Base-by-base conservation (phyloP, 371 early-diverging fungal species). In the Chytridium lagenaria region DNA sequence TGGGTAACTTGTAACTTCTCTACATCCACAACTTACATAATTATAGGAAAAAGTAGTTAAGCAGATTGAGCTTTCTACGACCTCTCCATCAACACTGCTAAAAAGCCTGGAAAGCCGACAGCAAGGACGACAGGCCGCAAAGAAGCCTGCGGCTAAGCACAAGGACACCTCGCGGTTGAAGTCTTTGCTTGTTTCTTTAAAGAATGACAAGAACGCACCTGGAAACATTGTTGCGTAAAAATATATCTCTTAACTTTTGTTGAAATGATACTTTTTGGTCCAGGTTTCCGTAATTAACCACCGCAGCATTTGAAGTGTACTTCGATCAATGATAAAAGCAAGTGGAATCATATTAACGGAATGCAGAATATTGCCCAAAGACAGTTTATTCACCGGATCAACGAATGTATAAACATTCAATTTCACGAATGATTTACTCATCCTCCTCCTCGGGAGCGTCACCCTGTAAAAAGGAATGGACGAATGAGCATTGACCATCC, bases 121-220 rank as follows among this genome's bases (percentile, higher is more conserved):
- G 57, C 2, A 77, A 77, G 36, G 72, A 77, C 67, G 69, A 71
- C 23, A 74, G 70, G 76, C 57, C 16, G 65, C 69, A 15, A 76
- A 74, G 50, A 70, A 64, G 57, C 61, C 50, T 12, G 71, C 75
- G 3, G n/a, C 68, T 16, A 83, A 80, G 51, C 50, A 59, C 12
- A 76, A 74, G 28, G 81, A 84, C 61, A 92, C 92, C 16, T 79
- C 89, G 63, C 85, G 96, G 67, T 91, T 97, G 90, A 93, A 93
- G 79, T 91, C 94, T 65, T 81, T 97, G 67, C 84, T 97, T 79
- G 71, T 91, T 67, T 92, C 92, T 50, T 84, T 95, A 55, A 89
- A 89, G 82, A 89, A 89, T 69, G 94, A 94, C 77, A 78, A 86
- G 40, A 88, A 89, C 1, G 95, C 95, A 0, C 95, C 95, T 36